Evolutionary conservation across 352 stramenopile species (phyloP).

Genomic region (Lagenidium giganteum): DNA sequence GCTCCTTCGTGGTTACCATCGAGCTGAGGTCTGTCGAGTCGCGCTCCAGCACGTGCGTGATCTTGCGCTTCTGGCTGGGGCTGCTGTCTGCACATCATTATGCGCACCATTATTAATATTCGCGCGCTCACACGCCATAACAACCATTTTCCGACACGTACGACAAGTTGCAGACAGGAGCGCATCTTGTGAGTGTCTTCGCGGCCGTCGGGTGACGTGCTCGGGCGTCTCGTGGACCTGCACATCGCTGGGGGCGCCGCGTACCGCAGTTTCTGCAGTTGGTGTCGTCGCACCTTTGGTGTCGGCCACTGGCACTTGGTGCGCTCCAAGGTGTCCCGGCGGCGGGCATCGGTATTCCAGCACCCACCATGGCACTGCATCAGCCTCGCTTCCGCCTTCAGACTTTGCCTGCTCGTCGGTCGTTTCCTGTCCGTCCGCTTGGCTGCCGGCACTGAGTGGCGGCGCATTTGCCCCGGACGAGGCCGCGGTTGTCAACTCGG

Average conservation of each 20-base stretch:
- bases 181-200: slow-evolving; percentile 12
- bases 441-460: no score
- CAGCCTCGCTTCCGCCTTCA: neutral
- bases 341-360: slow-evolving; percentile 17
- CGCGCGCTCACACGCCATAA: neutral
- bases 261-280: neutral
- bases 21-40: slow-evolving; percentile 29
- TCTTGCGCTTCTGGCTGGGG: slow-evolving; percentile 71
- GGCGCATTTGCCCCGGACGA: no score
- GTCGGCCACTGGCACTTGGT: slow-evolving; percentile 4
- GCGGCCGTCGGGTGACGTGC: slow-evolving; percentile 23
- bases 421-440: no score
- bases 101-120: neutral
- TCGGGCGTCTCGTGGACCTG: slow-evolving; percentile 39
- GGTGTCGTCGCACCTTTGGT: slow-evolving; percentile 1
- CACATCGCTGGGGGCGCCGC: neutral
- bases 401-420: neutral
- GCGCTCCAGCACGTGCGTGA: slow-evolving; percentile 33
- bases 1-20: slow-evolving; percentile 33
- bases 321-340: slow-evolving; percentile 20
- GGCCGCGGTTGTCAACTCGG: no score
- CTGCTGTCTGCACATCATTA: slow-evolving; percentile 30
- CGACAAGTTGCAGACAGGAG: slow-evolving; percentile 12
- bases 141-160: slow-evolving; percentile 3
- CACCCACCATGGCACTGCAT: slow-evolving; percentile 17